Evolutionary conservation across 2,329 filamentous ascomycete genomes (phyloP), one percentile per base, ranked within the genome.

Genomic region (Aureobasidium sp.): DNA sequence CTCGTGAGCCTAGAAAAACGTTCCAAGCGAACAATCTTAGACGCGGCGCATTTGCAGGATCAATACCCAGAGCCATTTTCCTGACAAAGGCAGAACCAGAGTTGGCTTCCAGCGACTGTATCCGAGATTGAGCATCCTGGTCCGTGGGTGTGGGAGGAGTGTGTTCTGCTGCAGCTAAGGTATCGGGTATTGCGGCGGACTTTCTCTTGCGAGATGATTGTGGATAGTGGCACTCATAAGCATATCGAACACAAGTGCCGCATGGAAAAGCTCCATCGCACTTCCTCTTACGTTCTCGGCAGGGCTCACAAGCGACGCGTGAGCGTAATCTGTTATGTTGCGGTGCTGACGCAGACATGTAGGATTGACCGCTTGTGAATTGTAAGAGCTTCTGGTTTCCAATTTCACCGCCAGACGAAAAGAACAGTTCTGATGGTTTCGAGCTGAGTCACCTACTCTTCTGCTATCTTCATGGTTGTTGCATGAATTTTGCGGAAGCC

Each of bases 1-100:
- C 20, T 20, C 20, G 34, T 62, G 69, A 66, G 48, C 71, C 76
- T 15, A 78, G 70, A 8, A 57, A 57, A n/a, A 57, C 39, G 66
- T 85, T 84, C 82, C 82, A 85, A 0, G 79, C 81, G 67, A 85
- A 84, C 0, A 82, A 76, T 65, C 82, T 79, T 61, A 84, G 72
- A 51, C 79, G 75, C 0, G 82, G 81, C 1, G 80, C 81, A 66
- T 78, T 79, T 5, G 77, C 77, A 0, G 81, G 79, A 67, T 85
- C 82, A 24, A 84, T 74, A 47, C 78, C 76, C 47, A 83, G 73
- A 0, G 79, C 82, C 39, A 85, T 71, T 26, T 78, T 75, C 60
- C 81, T 73, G 9, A 83, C 77, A 67, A 85, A 85, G 0, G 82
- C 81, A 0, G 82, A 79, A 0, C 81, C 82, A 0, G 82, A 84